These are phyloP conservation scores for Fusarium sp. DNA, from an alignment of 2,329 filamentous ascomycete genomes.

Conservation along the genomic window DNA sequence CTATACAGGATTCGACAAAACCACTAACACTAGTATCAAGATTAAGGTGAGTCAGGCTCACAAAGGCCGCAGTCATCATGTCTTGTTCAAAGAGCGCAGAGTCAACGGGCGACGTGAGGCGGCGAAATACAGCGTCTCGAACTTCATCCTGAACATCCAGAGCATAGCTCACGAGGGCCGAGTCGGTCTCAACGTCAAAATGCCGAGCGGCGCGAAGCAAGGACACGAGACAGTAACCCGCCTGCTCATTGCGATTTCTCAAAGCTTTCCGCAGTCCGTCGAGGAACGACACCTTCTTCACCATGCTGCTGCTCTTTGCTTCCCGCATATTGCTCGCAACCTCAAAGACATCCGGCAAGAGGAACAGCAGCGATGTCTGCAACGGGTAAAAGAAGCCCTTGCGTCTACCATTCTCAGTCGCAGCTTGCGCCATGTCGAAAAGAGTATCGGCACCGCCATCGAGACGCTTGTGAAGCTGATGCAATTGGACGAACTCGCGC, in stretches of 20 bases:
- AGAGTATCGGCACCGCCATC: slow-evolving; percentile 74
- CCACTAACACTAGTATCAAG: slow-evolving; percentile 68
- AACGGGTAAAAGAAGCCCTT: slow-evolving; percentile 70
- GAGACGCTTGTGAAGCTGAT: slow-evolving; percentile 70
- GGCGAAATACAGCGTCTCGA: slow-evolving; percentile 72
- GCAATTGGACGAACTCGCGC: slow-evolving; percentile 72
- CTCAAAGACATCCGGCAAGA: slow-evolving; percentile 77
- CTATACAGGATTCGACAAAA: slow-evolving; percentile 68
- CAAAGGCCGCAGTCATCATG: slow-evolving; percentile 74
- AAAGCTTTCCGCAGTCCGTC: slow-evolving; percentile 72
- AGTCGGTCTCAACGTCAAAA: slow-evolving; percentile 72
- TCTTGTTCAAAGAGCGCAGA: slow-evolving; percentile 69
- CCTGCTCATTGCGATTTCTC: slow-evolving; percentile 73
- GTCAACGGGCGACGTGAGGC: slow-evolving; percentile 59
- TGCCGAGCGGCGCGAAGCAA: slow-evolving; percentile 73
- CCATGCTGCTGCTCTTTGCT: slow-evolving; percentile 69
- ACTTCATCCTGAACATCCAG: slow-evolving; percentile 78
- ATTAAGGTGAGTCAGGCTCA: slow-evolving; percentile 72
- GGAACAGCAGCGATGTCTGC: slow-evolving; percentile 71
- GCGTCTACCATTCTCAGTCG: slow-evolving; percentile 67
- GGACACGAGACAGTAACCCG: slow-evolving; percentile 73
- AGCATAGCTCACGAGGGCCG: slow-evolving; percentile 73
- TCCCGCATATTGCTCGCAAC: slow-evolving; percentile 76
- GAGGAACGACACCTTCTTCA: slow-evolving; percentile 75
- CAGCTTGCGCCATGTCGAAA: slow-evolving; percentile 75